Evolutionary conservation across 306 rosid genomes (phyloP).

Genomic region (Prunus davidiana): DNA sequence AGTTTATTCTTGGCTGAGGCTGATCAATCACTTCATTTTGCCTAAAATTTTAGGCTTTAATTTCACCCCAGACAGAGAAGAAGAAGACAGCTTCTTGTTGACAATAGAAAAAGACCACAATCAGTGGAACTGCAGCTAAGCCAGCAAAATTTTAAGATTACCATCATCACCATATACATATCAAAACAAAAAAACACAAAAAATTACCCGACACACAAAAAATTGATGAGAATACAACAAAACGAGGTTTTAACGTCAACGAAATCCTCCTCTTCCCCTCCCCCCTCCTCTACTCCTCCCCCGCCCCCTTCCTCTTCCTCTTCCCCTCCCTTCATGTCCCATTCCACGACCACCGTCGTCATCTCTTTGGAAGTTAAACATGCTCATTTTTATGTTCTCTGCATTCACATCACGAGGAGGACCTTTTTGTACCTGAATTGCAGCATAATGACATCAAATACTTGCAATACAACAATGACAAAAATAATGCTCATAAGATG

Average conservation of each 20-base stretch:
- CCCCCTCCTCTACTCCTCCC: conserved; percentile 29
- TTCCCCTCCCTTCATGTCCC: conserved; percentile 43
- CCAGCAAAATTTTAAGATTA: not conserved
- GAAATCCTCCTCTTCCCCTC: conserved; percentile 29
- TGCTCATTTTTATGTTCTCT: conserved; percentile 65
- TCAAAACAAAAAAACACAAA: not conserved
- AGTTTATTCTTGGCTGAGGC: not conserved
- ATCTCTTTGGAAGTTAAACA: conserved; percentile 67
- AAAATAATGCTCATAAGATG: not conserved
- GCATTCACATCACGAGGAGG: conserved; percentile 38
- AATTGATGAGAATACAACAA: not conserved
- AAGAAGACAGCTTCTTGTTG: not conserved
- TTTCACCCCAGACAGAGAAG: not conserved
- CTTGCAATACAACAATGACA: not conserved
- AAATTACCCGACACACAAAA: not conserved
- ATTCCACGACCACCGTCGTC: conserved; percentile 28
- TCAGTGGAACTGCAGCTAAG: not conserved
- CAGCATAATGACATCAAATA: conserved; percentile 9
- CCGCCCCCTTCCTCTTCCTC: conserved; percentile 46
- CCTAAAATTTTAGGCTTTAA: not conserved
- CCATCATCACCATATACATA: not conserved
- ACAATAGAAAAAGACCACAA: not conserved
- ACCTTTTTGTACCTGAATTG: conserved; percentile 43
- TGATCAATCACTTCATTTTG: no score
- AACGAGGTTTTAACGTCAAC: not conserved